These are phyloP conservation scores for Tolypocladium tropicale DNA, from an alignment of 2,329 filamentous ascomycete genomes.

Conservation along the genomic window DNA sequence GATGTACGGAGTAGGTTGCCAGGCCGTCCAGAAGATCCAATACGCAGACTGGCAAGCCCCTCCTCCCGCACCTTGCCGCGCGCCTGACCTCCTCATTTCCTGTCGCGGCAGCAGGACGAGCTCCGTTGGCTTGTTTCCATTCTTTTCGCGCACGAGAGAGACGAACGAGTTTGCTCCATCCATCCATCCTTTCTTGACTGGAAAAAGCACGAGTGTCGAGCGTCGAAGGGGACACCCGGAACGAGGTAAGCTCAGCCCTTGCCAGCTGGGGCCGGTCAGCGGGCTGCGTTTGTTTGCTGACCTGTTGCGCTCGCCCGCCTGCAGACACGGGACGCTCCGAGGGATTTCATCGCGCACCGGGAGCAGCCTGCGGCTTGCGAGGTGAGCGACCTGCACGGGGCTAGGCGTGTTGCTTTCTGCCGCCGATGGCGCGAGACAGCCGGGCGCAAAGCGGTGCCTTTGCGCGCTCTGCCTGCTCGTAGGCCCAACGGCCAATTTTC, in stretches of 20 bases:
- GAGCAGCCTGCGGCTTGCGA: not conserved
- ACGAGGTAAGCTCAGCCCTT: not conserved
- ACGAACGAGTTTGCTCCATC: not conserved
- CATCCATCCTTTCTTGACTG: not conserved
- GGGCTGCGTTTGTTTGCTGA: not conserved
- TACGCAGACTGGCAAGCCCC: not conserved
- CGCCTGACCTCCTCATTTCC: not conserved
- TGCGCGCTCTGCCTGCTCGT: not conserved
- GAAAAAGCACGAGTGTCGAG: not conserved
- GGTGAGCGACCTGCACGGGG: not conserved
- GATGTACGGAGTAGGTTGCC: too few species aligned
- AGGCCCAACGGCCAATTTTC: not conserved
- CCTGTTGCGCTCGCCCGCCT: not conserved
- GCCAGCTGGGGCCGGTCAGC: not conserved
- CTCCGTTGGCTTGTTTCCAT: not conserved
- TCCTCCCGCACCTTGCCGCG: not conserved
- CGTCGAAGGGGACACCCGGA: too few species aligned
- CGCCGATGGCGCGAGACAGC: not conserved
- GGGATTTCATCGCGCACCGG: not conserved
- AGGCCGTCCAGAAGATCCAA: too few species aligned
- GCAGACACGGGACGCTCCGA: not conserved
- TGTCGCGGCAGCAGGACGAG: not conserved
- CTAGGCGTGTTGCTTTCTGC: not conserved
- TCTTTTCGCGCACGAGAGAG: not conserved
- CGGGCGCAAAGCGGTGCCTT: not conserved